phyloP scores from a whole-genome alignment of 2,329 filamentous ascomycete species.

The Aspergillus uvarum region DNA sequence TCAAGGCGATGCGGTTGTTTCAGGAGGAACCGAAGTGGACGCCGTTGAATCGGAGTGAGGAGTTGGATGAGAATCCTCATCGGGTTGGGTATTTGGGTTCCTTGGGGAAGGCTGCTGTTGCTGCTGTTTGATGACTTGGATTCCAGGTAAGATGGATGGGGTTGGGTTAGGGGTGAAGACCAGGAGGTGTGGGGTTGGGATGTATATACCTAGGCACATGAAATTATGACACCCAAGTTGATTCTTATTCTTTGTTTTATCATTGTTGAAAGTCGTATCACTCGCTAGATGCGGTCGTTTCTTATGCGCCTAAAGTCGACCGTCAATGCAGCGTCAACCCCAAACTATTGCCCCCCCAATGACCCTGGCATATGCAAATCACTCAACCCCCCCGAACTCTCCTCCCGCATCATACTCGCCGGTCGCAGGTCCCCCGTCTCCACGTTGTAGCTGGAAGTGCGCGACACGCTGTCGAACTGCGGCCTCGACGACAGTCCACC shows the following conservation, averaged over 20 bases:
- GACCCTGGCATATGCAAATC: conserved; percentile 44
- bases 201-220: conserved; percentile 4
- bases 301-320: too few relatives aligned
- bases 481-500: conserved; percentile 27
- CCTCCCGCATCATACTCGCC: conserved; percentile 34
- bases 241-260: background rate
- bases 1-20: conserved; percentile 94
- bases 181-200: background rate
- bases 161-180: too few relatives aligned
- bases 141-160: background rate
- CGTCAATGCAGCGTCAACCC: too few relatives aligned
- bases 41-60: conserved; percentile 74
- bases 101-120: conserved; percentile 24
- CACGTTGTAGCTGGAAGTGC: conserved; percentile 37
- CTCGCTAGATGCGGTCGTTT: too few relatives aligned
- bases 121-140: conserved; percentile 22
- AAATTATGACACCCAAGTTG: background rate
- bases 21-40: conserved; percentile 99
- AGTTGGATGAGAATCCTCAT: conserved; percentile 76
- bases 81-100: conserved; percentile 71
- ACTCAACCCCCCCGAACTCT: conserved; percentile 27
- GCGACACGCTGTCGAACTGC: conserved; percentile 33
- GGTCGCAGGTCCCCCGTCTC: conserved; percentile 33
- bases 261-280: background rate
- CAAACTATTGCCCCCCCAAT: conserved; percentile 17